Evolutionary conservation across 2,329 filamentous ascomycete genomes (phyloP).

Genomic region (Ascochyta fabae): DNA sequence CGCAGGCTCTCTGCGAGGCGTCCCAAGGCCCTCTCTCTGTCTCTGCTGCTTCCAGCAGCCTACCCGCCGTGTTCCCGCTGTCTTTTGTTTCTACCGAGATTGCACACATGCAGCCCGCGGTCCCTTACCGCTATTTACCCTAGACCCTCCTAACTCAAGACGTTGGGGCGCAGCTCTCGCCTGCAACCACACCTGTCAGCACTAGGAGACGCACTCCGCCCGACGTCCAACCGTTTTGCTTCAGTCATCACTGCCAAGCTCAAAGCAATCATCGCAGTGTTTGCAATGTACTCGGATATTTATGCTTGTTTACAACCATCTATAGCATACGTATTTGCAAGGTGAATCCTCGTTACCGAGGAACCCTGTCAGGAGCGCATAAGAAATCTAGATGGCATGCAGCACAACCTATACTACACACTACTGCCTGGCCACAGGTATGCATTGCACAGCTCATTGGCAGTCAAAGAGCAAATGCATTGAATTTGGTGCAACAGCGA

Average conservation of each 20-base stretch:
- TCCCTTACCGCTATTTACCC: background rate
- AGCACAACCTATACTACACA: too few species aligned
- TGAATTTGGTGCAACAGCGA: too few species aligned
- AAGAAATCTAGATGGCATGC: too few species aligned
- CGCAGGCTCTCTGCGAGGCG: background rate
- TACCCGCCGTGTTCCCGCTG: constrained; percentile 5
- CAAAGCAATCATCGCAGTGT: too few species aligned
- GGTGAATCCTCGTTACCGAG: too few species aligned
- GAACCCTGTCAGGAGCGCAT: too few species aligned
- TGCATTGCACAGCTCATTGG: too few species aligned
- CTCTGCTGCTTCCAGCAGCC: constrained; percentile 8
- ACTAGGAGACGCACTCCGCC: background rate
- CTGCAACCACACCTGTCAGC: background rate
- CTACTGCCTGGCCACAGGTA: too few species aligned
- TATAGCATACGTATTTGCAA: background rate
- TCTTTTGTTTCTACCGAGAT: background rate
- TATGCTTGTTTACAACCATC: background rate
- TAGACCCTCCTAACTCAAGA: too few species aligned
- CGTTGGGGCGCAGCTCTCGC: too few species aligned
- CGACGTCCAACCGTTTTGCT: too few species aligned
- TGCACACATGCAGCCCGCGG: background rate
- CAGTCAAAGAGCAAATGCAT: too few species aligned
- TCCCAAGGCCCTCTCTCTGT: background rate
- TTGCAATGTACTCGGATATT: background rate
- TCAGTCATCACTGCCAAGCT: background rate